These are phyloP conservation scores for Phytophthora boehmeriae DNA, from an alignment of 352 stramenopile species.

Conservation along the genomic window DNA sequence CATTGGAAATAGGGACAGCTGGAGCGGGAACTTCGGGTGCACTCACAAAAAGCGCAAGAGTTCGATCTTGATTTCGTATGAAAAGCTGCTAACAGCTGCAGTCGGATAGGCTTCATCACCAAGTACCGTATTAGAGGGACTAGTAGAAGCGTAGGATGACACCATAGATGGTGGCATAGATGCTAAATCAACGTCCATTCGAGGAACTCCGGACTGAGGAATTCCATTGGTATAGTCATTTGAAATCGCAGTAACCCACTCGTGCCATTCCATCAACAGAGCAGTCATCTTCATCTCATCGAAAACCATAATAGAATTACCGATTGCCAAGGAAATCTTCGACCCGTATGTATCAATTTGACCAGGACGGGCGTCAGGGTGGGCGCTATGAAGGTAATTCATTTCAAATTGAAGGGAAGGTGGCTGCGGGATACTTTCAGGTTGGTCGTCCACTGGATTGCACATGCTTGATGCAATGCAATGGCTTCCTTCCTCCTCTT, in stretches of 20 bases:
- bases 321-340: slow-evolving; percentile 70
- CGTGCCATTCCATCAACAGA: slow-evolving; percentile 64
- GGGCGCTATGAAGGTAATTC: slow-evolving; percentile 69
- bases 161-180: slow-evolving; percentile 22
- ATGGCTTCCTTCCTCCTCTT: slow-evolving; percentile 44
- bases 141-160: slow-evolving; percentile 44
- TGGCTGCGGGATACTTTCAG: slow-evolving; percentile 10
- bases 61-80: slow-evolving; percentile 77
- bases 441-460: slow-evolving; percentile 7
- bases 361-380: slow-evolving; percentile 57
- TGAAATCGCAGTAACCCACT: slow-evolving; percentile 65
- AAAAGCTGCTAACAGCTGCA: slow-evolving; percentile 50
- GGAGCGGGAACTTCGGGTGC: slow-evolving; percentile 42
- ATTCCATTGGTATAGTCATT: slow-evolving; percentile 42
- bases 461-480: slow-evolving; percentile 83
- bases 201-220: slow-evolving; percentile 20
- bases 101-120: slow-evolving; percentile 26
- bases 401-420: slow-evolving; percentile 61
- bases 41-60: slow-evolving; percentile 77
- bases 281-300: slow-evolving; percentile 74
- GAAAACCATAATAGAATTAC: slow-evolving; percentile 74
- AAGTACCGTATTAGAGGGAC: slow-evolving; percentile 35
- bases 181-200: slow-evolving; percentile 23
- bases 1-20: slow-evolving; percentile 32
- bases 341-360: slow-evolving; percentile 70